These are phyloP conservation scores for Porcisia hertigi DNA, from an alignment of 208 protist genomes.

Conservation along the genomic window DNA sequence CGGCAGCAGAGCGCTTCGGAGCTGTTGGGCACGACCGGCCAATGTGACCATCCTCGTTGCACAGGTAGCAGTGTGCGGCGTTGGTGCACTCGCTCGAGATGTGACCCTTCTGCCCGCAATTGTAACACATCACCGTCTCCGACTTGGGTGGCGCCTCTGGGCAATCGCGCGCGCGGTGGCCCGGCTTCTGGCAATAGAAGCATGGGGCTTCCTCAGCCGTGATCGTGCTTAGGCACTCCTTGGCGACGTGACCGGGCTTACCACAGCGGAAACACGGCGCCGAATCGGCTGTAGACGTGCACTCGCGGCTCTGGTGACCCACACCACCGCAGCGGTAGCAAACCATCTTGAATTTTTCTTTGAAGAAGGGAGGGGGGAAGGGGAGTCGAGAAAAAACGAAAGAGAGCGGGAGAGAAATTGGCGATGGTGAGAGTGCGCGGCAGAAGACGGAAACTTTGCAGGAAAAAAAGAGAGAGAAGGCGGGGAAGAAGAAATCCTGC, in stretches of 20 bases:
- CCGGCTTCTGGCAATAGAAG: conserved; percentile 87
- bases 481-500: conserved; percentile 2
- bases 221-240: conserved; percentile 72
- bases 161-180: conserved; percentile 88
- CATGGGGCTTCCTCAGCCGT: conserved; percentile 72
- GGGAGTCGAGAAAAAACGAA: neutral
- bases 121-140: conserved; percentile 77
- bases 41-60: conserved; percentile 83
- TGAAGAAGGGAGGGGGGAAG: no score
- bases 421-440: conserved; percentile 10
- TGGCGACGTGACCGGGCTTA: conserved; percentile 76
- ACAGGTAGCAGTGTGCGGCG: conserved; percentile 74
- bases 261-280: conserved; percentile 84
- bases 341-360: conserved; percentile 51
- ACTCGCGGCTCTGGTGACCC: conserved; percentile 82
- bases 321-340: conserved; percentile 86
- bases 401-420: conserved; percentile 1
- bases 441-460: neutral
- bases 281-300: conserved; percentile 44
- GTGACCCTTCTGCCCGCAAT: conserved; percentile 80
- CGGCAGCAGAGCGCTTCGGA: conserved; percentile 33
- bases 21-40: conserved; percentile 69
- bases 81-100: conserved; percentile 80
- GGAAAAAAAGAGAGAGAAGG: conserved; percentile 5
- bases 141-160: conserved; percentile 74